Percentiles rank a stretch among this genome's conserved stretches.
Evolutionary conservation across 208 protist species (phyloP).

Genomic region (Leptomonas pyrrhocoris): DNA sequence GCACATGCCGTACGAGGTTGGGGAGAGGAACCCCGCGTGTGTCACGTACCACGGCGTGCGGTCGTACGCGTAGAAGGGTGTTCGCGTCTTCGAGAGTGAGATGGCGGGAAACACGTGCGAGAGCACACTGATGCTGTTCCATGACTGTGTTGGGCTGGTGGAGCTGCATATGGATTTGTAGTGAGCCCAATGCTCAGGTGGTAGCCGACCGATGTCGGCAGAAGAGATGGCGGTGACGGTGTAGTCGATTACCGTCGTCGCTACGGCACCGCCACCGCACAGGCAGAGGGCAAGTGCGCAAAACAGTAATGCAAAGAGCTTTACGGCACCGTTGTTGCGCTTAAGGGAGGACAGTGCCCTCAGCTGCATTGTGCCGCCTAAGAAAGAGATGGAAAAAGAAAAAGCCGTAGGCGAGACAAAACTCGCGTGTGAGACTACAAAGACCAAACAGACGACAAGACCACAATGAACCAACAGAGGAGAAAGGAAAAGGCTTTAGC

Average conservation of each 20-base stretch:
- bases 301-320: too few species aligned
- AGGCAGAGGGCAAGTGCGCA: not conserved
- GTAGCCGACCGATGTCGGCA: not conserved
- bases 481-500: too few species aligned
- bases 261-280: not conserved
- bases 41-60: conserved; percentile 33
- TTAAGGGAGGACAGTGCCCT: too few species aligned
- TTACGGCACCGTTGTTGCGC: too few species aligned
- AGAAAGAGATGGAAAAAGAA: too few species aligned
- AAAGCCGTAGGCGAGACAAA: too few species aligned
- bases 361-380: too few species aligned
- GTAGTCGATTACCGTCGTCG: conserved; percentile 1
- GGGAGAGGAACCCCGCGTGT: conserved; percentile 38
- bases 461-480: too few species aligned
- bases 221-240: conserved; percentile 1
- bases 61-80: conserved; percentile 42
- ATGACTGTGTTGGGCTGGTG: not conserved
- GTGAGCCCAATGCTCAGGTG: conserved; percentile 12
- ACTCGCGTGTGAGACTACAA: too few species aligned
- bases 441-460: too few species aligned
- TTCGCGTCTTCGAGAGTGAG: not conserved
- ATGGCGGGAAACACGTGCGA: not conserved
- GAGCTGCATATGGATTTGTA: conserved; percentile 9
- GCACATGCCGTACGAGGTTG: conserved; percentile 43
- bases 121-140: not conserved